Base-by-base conservation (phyloP, 768 basidiomycete genomes). In the Kwoniella mangroviensis region DNA sequence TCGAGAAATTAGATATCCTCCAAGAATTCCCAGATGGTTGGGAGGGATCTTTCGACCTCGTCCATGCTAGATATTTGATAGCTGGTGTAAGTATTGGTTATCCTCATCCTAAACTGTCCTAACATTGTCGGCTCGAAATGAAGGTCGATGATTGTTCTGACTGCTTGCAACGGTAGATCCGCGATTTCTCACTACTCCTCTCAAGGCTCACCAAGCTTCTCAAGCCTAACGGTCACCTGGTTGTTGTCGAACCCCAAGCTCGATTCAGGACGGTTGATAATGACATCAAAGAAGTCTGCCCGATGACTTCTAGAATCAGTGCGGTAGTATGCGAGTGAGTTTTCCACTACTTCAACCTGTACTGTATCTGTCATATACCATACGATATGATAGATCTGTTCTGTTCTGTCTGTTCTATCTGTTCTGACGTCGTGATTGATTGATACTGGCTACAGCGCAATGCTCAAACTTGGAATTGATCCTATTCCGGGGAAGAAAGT, bases 21-120 rank as follows among this genome's bases (percentile, higher is more conserved):
- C 12, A 65, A 15, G 49, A 58, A 3, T 71, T 71, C 56, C 64
- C 64, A 1, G 21, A 58, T 22, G 58, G 41, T 0, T 56, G 55
- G 43, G 51, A 65, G 10, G 59, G 52, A 15, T 53, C 65, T 6
- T 71, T 71, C 65, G 69, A 71, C 43, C 45, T 71, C 1, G 52
- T 71, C 24, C 58, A 66, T 57, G 42, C 49, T 13, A 49, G 69
- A 13, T 61, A 51, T 21, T 10, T 71, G 26, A 52, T 65, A 22
- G 49, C 42, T 24, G 69, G 69, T 26, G 69, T 71, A 28, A 65
- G 69, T 71, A 10, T 41, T 52, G 26, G 9, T 59, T 40, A 5
- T 9, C 40, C 19, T 21, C 24, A 5, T 17, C 34, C 34, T 34
- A 34, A 34, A 34, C 34, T 34, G 34, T 34, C 34, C 34, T 4